Evolutionary conservation across 2,329 filamentous ascomycete species (phyloP).

Genomic region (Trichoderma polysporum): DNA sequence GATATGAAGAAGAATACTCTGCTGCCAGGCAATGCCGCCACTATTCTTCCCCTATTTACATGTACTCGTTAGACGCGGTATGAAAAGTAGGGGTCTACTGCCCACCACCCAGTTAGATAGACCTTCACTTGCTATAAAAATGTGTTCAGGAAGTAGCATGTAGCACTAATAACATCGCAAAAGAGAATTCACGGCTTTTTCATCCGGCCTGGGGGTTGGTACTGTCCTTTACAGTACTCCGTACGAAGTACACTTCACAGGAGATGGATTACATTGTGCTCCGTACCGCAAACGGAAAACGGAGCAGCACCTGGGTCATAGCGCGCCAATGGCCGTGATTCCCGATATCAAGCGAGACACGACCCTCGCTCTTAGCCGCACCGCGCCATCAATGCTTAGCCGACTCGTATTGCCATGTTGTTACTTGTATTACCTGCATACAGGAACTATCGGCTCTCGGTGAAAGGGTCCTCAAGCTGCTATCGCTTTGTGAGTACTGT

Average conservation of each 20-base stretch:
- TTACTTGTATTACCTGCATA: too few species aligned
- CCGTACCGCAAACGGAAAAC: background rate
- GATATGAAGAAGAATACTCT: background rate
- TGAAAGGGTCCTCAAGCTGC: background rate
- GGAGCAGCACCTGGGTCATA: background rate
- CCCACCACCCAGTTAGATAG: too few species aligned
- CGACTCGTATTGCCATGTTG: background rate
- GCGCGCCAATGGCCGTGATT: background rate
- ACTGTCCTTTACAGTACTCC: background rate
- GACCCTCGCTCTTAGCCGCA: background rate
- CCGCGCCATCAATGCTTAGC: background rate
- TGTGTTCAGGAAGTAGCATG: background rate
- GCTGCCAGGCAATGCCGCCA: background rate
- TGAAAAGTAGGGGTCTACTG: too few species aligned
- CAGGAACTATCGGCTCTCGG: too few species aligned
- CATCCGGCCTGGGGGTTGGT: background rate
- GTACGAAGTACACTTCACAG: background rate
- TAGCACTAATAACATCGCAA: background rate
- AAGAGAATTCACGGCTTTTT: background rate
- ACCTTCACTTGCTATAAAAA: too few species aligned
- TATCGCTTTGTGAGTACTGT: too few species aligned
- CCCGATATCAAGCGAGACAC: constrained; percentile 1
- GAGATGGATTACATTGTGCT: background rate
- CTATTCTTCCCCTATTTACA: too few species aligned
- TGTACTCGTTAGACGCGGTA: too few species aligned